Base-by-base conservation (phyloP, 805 yeast species). In the Candida insectorum region DNA sequence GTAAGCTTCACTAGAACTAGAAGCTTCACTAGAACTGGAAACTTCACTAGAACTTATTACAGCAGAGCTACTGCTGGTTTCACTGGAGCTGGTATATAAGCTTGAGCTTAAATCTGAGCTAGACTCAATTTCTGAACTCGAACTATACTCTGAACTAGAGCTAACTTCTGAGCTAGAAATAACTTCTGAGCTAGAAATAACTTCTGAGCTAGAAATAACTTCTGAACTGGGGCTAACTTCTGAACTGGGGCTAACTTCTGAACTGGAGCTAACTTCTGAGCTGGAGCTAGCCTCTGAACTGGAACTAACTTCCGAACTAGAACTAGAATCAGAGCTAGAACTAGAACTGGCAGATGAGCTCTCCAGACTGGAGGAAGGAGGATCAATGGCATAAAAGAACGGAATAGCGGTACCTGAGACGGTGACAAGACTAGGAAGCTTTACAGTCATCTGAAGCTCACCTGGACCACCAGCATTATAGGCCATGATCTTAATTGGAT, bases 401-500 rank as follows among this genome's bases (percentile, higher is more conserved):
- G 8, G 23, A 8, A 20, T 20, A 20, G 11, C 8, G 8, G 23
- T 20, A 24, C 26, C 26, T n/a, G n/a, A n/a, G 13, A 10, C n/a
- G 7, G 14, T 11, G 7, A 24, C 14, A 8, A 10, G 13, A 24
- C 17, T 26, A 16, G 39, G 39, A 11, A 15, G 12, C 5, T 13
- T n/a, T 3, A 31, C 14, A 11, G 11, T 15, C 16, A 27, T 15
- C 6, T n/a, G 5, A 12, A 36, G 16, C 4, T 4, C 16, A 14
- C 23, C 25, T 3, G 25, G 21, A 4, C 18, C 20, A 11, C 28
- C 32, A 7, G 6, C 13, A 15, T 18, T 24, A n/a, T 31, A 36
- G 22, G 19, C 23, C 6, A 28, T 9, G 10, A 36, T 17, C 21
- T 36, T n/a, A 4, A 36, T 28, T 16, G 40, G 40, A 28, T 31